phyloP scores from a whole-genome alignment of 345 rosid genomes.

The Brassica cretica region DNA sequence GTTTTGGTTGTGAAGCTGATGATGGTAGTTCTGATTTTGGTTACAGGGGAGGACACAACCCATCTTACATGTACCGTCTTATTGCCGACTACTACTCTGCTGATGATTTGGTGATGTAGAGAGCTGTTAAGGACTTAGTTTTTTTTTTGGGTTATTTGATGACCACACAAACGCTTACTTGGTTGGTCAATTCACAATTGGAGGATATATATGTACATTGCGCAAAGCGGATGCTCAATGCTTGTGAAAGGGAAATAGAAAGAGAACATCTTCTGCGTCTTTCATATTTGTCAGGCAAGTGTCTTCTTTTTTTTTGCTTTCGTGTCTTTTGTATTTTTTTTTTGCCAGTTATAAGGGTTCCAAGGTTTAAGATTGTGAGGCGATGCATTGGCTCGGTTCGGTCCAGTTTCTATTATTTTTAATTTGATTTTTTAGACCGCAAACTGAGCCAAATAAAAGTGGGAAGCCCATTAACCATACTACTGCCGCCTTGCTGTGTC shows the following conservation, averaged over 20 bases:
- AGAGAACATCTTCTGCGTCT: constrained; percentile 17
- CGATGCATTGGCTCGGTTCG: too few relatives aligned
- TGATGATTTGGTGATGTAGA: constrained; percentile 81
- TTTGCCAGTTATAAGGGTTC: neutral
- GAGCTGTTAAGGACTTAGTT: neutral
- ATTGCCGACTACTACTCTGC: constrained; percentile 97
- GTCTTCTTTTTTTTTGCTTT: constrained; percentile 11
- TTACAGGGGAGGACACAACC: constrained; percentile 94
- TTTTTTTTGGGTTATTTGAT: constrained; percentile 9
- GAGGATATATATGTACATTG: constrained; percentile 36
- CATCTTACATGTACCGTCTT: constrained; percentile 95
- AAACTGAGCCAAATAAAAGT: too few relatives aligned
- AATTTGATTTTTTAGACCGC: too few relatives aligned
- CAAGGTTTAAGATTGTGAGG: neutral
- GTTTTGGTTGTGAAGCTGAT: constrained; percentile 5
- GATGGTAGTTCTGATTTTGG: constrained; percentile 12
- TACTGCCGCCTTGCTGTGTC: neutral
- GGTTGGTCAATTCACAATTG: constrained; percentile 19
- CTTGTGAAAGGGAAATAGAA: constrained; percentile 26
- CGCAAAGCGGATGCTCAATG: constrained; percentile 27
- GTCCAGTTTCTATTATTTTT: too few relatives aligned
- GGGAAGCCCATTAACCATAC: neutral
- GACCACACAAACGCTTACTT: constrained; percentile 6
- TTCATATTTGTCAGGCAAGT: constrained; percentile 23
- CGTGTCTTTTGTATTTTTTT: neutral